A percentile compares a stretch with the other conserved stretches of the same genome.
Conservation (phyloP, 306 rosid genomes). For the Morella rubra region DNA sequence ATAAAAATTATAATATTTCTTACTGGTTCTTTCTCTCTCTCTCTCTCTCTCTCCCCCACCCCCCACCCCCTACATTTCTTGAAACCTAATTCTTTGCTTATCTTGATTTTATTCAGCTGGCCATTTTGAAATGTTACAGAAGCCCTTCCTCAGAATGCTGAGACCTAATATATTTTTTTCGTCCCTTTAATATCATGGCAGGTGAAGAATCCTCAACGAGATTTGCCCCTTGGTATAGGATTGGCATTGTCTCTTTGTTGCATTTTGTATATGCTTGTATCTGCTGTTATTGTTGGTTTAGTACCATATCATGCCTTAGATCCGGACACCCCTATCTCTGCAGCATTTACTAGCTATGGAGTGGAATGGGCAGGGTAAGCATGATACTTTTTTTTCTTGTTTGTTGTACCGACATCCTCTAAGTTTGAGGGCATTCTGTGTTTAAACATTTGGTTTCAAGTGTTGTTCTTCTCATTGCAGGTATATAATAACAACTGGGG, state of each 20-base stretch:
- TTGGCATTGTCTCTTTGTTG: conserved; percentile 59
- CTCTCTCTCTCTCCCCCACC: too few relatives aligned
- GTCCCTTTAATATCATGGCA: conserved; percentile 29
- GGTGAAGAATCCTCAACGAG: conserved; percentile 74
- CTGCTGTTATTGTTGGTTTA: conserved; percentile 63
- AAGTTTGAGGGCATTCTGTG: neutral
- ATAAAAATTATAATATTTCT: too few relatives aligned
- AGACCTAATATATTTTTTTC: conserved; percentile 2
- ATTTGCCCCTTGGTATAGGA: conserved; percentile 68
- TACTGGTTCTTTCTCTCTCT: too few relatives aligned
- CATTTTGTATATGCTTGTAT: conserved; percentile 64
- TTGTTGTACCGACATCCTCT: conserved; percentile 19
- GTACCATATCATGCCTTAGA: conserved; percentile 62
- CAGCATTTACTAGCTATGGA: conserved; percentile 59
- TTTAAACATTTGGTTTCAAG: conserved; percentile 14
- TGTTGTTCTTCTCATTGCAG: conserved; percentile 37
- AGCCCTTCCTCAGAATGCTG: neutral
- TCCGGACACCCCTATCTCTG: conserved; percentile 74
- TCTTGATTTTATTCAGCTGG: neutral
- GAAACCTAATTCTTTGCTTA: neutral
- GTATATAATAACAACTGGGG: conserved; percentile 70
- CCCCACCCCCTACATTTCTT: too few relatives aligned
- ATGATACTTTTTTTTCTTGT: conserved; percentile 22
- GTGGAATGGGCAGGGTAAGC: conserved; percentile 81
- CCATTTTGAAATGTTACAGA: too few relatives aligned